Evolutionary conservation across 306 rosid genomes (phyloP).

Genomic region (Rosa persica): DNA sequence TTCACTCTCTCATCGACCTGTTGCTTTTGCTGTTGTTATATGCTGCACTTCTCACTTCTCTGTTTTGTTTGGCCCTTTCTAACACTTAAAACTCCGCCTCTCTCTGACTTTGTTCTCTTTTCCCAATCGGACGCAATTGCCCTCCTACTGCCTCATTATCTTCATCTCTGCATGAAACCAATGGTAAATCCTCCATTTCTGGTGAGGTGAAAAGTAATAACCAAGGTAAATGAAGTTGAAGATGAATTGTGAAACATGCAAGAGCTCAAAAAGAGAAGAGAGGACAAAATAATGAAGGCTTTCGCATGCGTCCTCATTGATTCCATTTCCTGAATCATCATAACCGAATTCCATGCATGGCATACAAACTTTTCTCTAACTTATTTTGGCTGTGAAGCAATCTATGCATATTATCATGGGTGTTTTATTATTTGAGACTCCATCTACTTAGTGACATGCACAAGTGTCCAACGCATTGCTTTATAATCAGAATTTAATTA

Average conservation of each 20-base stretch:
- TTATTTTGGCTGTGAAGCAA: constrained; percentile 20
- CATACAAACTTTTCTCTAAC: background rate
- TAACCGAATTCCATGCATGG: background rate
- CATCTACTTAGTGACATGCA: constrained; percentile 2
- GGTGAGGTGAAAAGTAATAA: background rate
- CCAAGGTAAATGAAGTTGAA: background rate
- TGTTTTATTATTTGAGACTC: background rate
- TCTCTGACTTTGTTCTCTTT: constrained; percentile 15
- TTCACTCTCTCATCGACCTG: constrained; percentile 32
- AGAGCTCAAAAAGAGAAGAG: background rate
- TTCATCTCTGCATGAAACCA: background rate
- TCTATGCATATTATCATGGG: background rate
- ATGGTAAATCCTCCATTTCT: background rate
- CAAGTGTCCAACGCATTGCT: constrained; percentile 22
- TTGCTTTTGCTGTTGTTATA: constrained; percentile 28
- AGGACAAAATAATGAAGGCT: constrained; percentile 18
- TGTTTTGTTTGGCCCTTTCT: constrained; percentile 55
- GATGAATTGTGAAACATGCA: background rate
- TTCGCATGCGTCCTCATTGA: constrained; percentile 22
- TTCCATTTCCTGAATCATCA: constrained; percentile 5
- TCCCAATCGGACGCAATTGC: background rate
- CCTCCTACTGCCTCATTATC: background rate
- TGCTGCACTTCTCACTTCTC: constrained; percentile 37
- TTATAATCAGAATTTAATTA: constrained; percentile 8
- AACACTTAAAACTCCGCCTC: constrained; percentile 32